A percentile compares a stretch with the other conserved stretches of the same genome.
Conservation (phyloP, 2,329 filamentous ascomycete species). For the Clonostachys solani region DNA sequence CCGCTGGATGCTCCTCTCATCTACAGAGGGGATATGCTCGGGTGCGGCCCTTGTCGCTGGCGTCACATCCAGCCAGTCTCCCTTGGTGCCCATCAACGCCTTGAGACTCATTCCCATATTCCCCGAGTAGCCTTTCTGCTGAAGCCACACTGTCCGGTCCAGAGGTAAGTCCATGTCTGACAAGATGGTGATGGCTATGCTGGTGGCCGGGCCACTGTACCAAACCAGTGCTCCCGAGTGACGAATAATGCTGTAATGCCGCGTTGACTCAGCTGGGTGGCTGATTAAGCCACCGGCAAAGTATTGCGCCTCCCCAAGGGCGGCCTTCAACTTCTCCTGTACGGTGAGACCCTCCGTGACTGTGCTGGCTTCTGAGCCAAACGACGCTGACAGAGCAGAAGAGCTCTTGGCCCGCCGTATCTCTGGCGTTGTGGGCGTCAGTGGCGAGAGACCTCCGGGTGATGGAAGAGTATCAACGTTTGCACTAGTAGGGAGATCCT, state of each 20-base stretch:
- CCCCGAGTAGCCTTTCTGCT: slow-evolving; percentile 64
- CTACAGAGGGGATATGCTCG: slow-evolving; percentile 44
- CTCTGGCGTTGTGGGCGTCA: slow-evolving; percentile 9
- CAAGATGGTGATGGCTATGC: slow-evolving; percentile 61
- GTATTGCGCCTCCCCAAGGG: slow-evolving; percentile 55
- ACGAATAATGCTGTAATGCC: slow-evolving; percentile 62
- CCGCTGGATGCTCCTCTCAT: slow-evolving; percentile 64
- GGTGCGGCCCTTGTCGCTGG: slow-evolving; percentile 42
- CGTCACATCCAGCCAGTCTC: slow-evolving; percentile 65
- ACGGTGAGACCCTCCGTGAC: not conserved
- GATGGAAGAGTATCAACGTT: slow-evolving; percentile 1
- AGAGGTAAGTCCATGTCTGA: slow-evolving; percentile 49
- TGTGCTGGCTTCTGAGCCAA: not conserved
- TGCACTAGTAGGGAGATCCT: no score
- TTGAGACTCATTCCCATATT: slow-evolving; percentile 65
- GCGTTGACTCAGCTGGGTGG: slow-evolving; percentile 60
- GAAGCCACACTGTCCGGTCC: slow-evolving; percentile 61
- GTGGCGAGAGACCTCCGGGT: slow-evolving; percentile 13
- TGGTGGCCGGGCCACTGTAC: slow-evolving; percentile 62
- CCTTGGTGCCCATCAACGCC: slow-evolving; percentile 53
- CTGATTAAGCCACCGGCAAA: slow-evolving; percentile 61
- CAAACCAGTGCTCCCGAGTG: slow-evolving; percentile 62
- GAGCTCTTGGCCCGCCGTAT: slow-evolving; percentile 24
- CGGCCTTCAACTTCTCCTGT: slow-evolving; percentile 34
- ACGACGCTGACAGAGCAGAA: slow-evolving; percentile 14